phyloP scores from a whole-genome alignment of 495 filamentous ascomycete species.

The Geopyxis carbonaria region DNA sequence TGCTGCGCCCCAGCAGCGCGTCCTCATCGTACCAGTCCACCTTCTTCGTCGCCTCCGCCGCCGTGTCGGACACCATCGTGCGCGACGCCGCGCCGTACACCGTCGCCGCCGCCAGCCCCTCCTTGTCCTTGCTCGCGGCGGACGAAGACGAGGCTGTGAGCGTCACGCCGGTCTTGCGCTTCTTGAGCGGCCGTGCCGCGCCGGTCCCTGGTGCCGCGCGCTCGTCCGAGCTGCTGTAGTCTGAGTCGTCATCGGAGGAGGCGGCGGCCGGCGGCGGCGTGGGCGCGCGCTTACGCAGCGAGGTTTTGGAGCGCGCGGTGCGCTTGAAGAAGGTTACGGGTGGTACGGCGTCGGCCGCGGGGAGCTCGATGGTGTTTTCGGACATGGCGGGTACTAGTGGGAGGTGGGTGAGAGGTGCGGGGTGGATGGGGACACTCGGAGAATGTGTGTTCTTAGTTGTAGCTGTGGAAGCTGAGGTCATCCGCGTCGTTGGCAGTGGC shows the following conservation, averaged over 20 bases:
- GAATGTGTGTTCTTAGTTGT: no score
- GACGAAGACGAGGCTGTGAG: conserved; percentile 33
- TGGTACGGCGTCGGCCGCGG: conserved; percentile 22
- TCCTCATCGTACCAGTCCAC: conserved; percentile 72
- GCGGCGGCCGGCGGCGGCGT: conserved; percentile 56
- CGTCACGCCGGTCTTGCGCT: conserved; percentile 46
- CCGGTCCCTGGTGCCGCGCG: conserved; percentile 26
- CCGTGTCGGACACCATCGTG: conserved; percentile 42
- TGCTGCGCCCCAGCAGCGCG: conserved; percentile 35
- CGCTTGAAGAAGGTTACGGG: conserved; percentile 68
- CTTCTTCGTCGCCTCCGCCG: conserved; percentile 78
- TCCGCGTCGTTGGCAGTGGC: no score
- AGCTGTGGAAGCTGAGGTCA: no score
- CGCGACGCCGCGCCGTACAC: conserved; percentile 44
- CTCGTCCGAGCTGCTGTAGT: conserved; percentile 62
- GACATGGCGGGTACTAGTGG: no score
- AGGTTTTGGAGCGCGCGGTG: conserved; percentile 54
- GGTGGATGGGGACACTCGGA: no score
- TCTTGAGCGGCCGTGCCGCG: conserved; percentile 59
- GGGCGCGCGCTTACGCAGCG: conserved; percentile 63
- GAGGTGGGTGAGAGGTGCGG: no score
- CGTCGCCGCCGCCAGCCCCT: conserved; percentile 33
- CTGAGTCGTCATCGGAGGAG: conserved; percentile 32
- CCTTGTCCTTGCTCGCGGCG: conserved; percentile 30
- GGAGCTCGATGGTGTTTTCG: conserved; percentile 4